Evolutionary conservation across 139 green algal species (phyloP).

Genomic region (Chlamydomonas sp.): DNA sequence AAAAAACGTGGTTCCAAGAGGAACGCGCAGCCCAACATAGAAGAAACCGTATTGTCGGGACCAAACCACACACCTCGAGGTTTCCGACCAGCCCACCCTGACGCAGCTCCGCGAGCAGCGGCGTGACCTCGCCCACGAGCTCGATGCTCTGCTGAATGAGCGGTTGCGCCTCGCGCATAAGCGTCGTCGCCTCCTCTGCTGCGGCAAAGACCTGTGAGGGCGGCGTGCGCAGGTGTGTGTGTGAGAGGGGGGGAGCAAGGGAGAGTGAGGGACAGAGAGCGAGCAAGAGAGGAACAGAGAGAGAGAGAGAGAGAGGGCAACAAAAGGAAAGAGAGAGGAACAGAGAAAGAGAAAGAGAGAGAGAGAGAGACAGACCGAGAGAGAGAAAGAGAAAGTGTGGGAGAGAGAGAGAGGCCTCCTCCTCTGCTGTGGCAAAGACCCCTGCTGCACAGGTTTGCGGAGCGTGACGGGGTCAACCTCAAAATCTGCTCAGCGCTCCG

Average conservation of each 20-base stretch:
- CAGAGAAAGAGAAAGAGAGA: too few species aligned
- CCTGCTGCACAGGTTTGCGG: not conserved
- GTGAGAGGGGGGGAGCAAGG: not conserved
- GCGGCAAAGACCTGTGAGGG: constrained; percentile 67
- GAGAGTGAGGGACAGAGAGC: not conserved
- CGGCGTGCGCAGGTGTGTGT: not conserved
- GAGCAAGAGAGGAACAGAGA: too few species aligned
- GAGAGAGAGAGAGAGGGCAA: too few species aligned
- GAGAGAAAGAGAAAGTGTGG: too few species aligned
- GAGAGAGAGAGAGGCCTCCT: too few species aligned
- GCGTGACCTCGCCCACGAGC: constrained; percentile 53
- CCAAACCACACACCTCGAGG: too few species aligned
- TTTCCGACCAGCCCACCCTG: constrained; percentile 67
- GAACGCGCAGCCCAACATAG: too few species aligned
- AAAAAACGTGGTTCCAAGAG: too few species aligned
- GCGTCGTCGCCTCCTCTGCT: constrained; percentile 56
- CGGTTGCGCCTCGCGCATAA: constrained; percentile 33
- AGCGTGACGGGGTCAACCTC: not conserved
- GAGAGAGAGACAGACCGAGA: too few species aligned
- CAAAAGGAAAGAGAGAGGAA: too few species aligned
- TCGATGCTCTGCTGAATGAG: constrained; percentile 30
- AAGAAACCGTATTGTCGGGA: too few species aligned
- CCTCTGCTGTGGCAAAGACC: too few species aligned
- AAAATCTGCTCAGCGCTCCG: not conserved
- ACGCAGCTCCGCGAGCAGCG: constrained; percentile 63